A percentile compares a stretch with the other conserved stretches of the same genome.
phyloP scores from a whole-genome alignment of 1,284 basidiomycete species.

The Ustilago vetiveriae region DNA sequence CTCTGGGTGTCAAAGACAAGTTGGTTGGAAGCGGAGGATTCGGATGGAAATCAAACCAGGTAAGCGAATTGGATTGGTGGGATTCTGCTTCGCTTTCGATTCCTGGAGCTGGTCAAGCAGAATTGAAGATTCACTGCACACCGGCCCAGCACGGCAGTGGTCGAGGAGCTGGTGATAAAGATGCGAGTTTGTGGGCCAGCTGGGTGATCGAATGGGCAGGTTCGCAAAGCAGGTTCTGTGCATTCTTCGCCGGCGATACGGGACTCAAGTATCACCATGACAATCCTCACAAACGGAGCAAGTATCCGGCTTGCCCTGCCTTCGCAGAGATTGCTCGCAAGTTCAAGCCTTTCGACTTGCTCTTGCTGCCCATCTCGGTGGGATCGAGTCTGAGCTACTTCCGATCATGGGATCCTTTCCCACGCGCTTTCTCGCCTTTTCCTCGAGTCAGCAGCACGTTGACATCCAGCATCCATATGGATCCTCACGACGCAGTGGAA shows the following conservation, averaged over 20 bases:
- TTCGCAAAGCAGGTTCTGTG: slow-evolving; percentile 16
- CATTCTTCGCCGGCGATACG: slow-evolving; percentile 64
- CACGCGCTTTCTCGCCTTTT: slow-evolving; percentile 48
- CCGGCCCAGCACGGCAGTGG: slow-evolving; percentile 65
- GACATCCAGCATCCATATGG: slow-evolving; percentile 58
- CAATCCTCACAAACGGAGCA: slow-evolving; percentile 19
- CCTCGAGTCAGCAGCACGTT: slow-evolving; percentile 44
- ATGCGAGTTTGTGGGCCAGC: slow-evolving; percentile 55
- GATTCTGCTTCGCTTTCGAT: slow-evolving; percentile 36
- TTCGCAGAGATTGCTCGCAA: slow-evolving; percentile 50
- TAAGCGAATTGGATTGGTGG: slow-evolving; percentile 65
- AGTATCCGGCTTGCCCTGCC: slow-evolving; percentile 58
- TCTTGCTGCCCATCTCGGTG: slow-evolving; percentile 60
- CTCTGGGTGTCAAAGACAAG: slow-evolving; percentile 58
- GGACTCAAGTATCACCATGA: slow-evolving; percentile 57
- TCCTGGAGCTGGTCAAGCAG: neutral
- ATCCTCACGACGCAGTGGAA: slow-evolving; percentile 53
- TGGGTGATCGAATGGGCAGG: slow-evolving; percentile 56
- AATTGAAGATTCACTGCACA: slow-evolving; percentile 50
- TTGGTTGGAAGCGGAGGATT: slow-evolving; percentile 30
- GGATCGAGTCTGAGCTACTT: slow-evolving; percentile 51
- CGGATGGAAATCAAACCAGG: slow-evolving; percentile 41
- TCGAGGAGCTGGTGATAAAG: slow-evolving; percentile 49
- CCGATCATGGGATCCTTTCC: slow-evolving; percentile 56
- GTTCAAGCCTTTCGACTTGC: slow-evolving; percentile 47